A percentile compares a stretch with the other conserved stretches of the same genome.
Evolutionary conservation across 106 monocot genomes (phyloP).

Genomic region (Phalaenopsis equestris): DNA sequence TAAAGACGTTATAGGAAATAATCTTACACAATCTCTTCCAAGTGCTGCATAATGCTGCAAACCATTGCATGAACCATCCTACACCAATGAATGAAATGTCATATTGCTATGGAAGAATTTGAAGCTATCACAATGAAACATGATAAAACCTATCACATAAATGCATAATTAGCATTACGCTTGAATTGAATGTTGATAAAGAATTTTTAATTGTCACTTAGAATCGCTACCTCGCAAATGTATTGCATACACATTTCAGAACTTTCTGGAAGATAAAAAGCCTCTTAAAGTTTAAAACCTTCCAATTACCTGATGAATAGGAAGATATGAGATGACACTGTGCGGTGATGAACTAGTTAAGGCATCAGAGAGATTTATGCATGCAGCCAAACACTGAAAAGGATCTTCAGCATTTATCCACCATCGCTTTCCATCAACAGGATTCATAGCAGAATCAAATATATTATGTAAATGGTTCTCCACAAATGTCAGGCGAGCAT

Average conservation of each 20-base stretch:
- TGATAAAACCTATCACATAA: not conserved
- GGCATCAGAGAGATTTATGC: conserved; percentile 67
- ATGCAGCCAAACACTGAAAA: conserved; percentile 85
- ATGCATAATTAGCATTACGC: not conserved
- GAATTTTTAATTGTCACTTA: not conserved
- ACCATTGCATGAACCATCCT: conserved; percentile 97
- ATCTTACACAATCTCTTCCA: conserved; percentile 72
- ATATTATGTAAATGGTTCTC: conserved; percentile 67
- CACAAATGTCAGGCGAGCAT: conserved; percentile 54
- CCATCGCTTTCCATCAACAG: conserved; percentile 71
- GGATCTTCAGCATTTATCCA: conserved; percentile 90
- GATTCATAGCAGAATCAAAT: conserved; percentile 81
- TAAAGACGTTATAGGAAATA: not conserved
- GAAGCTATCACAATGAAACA: not conserved
- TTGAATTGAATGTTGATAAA: not conserved
- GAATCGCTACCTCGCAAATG: not conserved
- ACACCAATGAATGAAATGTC: not conserved
- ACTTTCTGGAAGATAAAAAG: not conserved
- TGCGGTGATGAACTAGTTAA: conserved; percentile 51
- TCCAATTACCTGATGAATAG: conserved; percentile 65
- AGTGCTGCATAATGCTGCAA: conserved; percentile 91
- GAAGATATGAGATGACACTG: conserved; percentile 50
- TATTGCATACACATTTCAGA: not conserved
- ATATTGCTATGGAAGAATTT: not conserved
- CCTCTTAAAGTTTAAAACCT: not conserved